Evolutionary conservation across 2,329 filamentous ascomycete species (phyloP), one percentile per base, ranked within the genome.

Genomic region (Microsporum audouinii): DNA sequence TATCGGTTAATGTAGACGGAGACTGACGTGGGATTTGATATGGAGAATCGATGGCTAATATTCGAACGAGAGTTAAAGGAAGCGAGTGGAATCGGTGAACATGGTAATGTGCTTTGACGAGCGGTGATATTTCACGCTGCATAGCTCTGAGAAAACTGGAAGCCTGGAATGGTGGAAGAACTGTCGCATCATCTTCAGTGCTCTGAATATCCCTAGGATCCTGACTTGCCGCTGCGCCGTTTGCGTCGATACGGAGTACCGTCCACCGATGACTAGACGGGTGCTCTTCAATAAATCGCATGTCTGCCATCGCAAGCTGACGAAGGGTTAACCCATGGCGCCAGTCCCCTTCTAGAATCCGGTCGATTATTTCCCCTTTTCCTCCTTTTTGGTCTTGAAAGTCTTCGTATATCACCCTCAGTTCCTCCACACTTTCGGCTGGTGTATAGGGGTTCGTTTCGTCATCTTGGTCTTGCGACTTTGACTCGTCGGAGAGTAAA

Each of bases 21-120:
- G 60, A 66, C 67, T 74, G 73, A 38, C 74, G 71, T 57, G 79
- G 78, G 14, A 73, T 75, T 66, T 87, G 88, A 71, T 95, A 95
- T 0, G 89, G 89, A 0, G 88, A 89, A 71, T 94, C 87, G 64
- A 90, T 77, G 62, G 91, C 83, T 68, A 90, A 88, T 53, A 95
- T 85, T 58, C 89, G 84, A n/a, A 95, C 76, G 31, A 94, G 78
- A 0, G 88, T 80, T 2, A 94, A 76, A 0, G 88, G 84, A 5
- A 77, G 67, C 1, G 80, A 78, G 59, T 82, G 79, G 59, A 88
- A 86, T n/a, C 86, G 83, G 65, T 88, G 85, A 63, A 94, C 83
- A 67, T 89, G 86, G 72, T 89, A 94, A 73, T 95, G 88, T 3
- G 88, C 88, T 72, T 94, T 95, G 66, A 91, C 83, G 62, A 94